Evolutionary conservation across 2,329 filamentous ascomycete species (phyloP), one percentile per base, ranked within the genome.

Genomic region (Talaromyces sp.): DNA sequence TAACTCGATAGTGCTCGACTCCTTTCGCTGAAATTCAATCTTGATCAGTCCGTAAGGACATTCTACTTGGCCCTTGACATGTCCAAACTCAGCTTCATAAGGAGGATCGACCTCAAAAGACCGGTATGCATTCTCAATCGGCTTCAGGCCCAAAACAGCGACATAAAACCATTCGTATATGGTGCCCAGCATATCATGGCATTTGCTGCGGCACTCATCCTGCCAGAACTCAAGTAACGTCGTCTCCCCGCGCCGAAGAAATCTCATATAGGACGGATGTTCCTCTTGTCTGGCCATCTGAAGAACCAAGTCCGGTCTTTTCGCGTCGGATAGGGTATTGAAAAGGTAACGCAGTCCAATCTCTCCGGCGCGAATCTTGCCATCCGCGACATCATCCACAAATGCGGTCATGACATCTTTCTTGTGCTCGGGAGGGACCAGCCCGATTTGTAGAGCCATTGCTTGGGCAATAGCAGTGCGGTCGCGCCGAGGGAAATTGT

Each of bases 221-320:
- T 95, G 83, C 91, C 91, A 97, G 65, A 93, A 90, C 47, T 85
- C 85, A 8, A 96, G 80, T 1, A 97, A 77, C 60, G 89, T 91
- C 69, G 86, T 89, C 39, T 79, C 77, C 0, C 77, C 76, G 2
- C 71, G 66, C 1, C 76, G 65, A 1, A 80, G 56, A 57, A 80
- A 79, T 0, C 77, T 73, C 75, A 80, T 77, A 52, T 79, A 80
- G 0, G 71, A 75, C 0, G 77, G 77, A 41, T 80, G 77, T 41
- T 79, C 75, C 53, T 79, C 73, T 47, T 78, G 76, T 2, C 77
- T 67, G 1, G 72, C 72, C 77, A 79, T 64, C n/a, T 54, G 54
- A 5, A 64, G 48, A 3, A 65, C 61, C 2, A 65, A 40, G 30
- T 65, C 61, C 1, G 58, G 63, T 1, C 63, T 52, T 20, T 63